These are phyloP conservation scores for Abortiporus biennis DNA, from an alignment of 1,284 basidiomycete species.

Conservation along the genomic window DNA sequence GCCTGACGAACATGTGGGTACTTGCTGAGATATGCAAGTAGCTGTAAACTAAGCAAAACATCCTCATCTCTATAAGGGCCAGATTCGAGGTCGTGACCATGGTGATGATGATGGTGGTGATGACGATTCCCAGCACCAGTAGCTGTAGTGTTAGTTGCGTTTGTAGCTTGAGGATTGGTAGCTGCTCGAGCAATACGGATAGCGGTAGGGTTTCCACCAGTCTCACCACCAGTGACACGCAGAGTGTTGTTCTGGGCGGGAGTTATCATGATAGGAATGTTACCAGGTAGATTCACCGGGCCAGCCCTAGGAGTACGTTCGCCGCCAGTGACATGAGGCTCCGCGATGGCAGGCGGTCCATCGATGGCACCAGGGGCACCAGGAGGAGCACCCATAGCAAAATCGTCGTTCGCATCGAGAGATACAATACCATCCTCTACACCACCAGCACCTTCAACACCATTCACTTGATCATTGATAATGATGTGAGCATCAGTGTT, in stretches of 20 bases:
- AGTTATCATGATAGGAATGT: conserved; percentile 17
- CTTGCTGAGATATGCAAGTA: conserved; percentile 95
- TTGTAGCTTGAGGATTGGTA: neutral
- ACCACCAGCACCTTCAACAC: conserved; percentile 44
- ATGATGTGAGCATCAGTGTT: conserved; percentile 60
- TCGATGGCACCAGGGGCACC: conserved; percentile 74
- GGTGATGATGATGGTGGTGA: conserved; percentile 29
- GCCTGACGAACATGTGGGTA: conserved; percentile 97
- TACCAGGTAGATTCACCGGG: conserved; percentile 18
- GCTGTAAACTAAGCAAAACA: conserved; percentile 85
- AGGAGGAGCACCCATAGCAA: conserved; percentile 82
- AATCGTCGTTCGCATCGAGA: conserved; percentile 67
- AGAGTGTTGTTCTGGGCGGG: conserved; percentile 7
- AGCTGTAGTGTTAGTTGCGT: conserved; percentile 1
- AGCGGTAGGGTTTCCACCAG: neutral
- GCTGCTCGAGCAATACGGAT: neutral
- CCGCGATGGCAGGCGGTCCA: conserved; percentile 21
- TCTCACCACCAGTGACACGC: neutral
- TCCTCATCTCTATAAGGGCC: conserved; percentile 92
- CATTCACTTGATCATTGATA: conserved; percentile 48
- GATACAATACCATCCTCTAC: conserved; percentile 70
- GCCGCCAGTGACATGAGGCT: conserved; percentile 20
- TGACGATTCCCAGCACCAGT: conserved; percentile 9
- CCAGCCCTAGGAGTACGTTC: conserved; percentile 26
- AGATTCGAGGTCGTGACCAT: conserved; percentile 32